Evolutionary conservation across 2,329 filamentous ascomycete genomes (phyloP).

Genomic region (Alternaria infectoria): DNA sequence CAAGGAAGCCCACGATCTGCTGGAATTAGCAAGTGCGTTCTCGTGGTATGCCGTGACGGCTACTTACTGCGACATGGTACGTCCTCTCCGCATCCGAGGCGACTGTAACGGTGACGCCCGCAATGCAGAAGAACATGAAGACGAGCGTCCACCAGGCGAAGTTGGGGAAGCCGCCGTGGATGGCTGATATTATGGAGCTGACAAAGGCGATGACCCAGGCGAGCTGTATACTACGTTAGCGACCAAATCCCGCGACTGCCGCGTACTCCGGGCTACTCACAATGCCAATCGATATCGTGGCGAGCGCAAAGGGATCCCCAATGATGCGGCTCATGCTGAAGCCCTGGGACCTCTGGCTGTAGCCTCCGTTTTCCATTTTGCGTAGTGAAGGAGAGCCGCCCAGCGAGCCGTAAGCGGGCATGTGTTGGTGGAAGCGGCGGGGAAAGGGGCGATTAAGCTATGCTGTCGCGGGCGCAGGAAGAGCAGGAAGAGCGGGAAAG

Average conservation of each 20-base stretch:
- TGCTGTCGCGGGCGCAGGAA: slow-evolving; percentile 19
- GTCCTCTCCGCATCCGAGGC: slow-evolving; percentile 83
- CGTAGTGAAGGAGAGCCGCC: slow-evolving; percentile 72
- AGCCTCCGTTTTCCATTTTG: slow-evolving; percentile 76
- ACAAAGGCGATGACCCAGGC: slow-evolving; percentile 96
- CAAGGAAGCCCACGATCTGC: slow-evolving; percentile 84
- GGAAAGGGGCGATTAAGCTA: slow-evolving; percentile 7
- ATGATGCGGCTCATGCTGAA: slow-evolving; percentile 88
- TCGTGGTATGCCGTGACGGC: neutral
- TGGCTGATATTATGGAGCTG: slow-evolving; percentile 75
- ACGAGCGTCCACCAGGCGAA: slow-evolving; percentile 92
- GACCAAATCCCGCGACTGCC: slow-evolving; percentile 11
- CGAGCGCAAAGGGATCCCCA: slow-evolving; percentile 94
- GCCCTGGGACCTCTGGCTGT: slow-evolving; percentile 51
- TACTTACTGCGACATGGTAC: slow-evolving; percentile 81
- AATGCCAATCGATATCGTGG: slow-evolving; percentile 87
- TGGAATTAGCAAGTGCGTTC: slow-evolving; percentile 26
- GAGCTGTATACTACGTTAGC: slow-evolving; percentile 64
- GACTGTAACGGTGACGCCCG: slow-evolving; percentile 80
- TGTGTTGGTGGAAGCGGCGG: slow-evolving; percentile 55
- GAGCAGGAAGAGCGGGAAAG: slow-evolving; percentile 4
- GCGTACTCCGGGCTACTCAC: slow-evolving; percentile 62
- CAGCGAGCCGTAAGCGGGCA: slow-evolving; percentile 77
- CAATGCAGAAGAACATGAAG: slow-evolving; percentile 83
- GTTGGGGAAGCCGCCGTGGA: slow-evolving; percentile 70